These are phyloP conservation scores for Penicillium oxalicum DNA, from an alignment of 2,329 filamentous ascomycete species.

Conservation along the genomic window DNA sequence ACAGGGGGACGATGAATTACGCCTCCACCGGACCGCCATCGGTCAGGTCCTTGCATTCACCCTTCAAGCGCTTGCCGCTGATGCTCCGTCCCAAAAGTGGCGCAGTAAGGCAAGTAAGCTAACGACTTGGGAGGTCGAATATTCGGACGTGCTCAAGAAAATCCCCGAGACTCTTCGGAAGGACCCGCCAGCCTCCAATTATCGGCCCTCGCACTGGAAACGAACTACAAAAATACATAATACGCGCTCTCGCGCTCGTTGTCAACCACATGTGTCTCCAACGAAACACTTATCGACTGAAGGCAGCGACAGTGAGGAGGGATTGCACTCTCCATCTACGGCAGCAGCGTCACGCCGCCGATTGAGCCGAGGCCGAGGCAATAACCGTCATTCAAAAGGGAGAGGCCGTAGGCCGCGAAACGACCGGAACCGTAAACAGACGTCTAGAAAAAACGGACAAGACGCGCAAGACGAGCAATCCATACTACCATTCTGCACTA, in stretches of 20 bases:
- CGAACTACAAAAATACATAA: constrained; percentile 13
- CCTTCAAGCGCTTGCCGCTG: constrained; percentile 23
- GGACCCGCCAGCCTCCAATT: constrained; percentile 17
- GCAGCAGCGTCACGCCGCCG: constrained; percentile 10
- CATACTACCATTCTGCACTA: constrained; percentile 18
- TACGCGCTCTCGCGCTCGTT: constrained; percentile 14
- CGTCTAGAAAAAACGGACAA: constrained; percentile 12
- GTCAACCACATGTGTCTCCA: constrained; percentile 9
- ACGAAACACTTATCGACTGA: constrained; percentile 12
- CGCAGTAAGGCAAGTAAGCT: constrained; percentile 8
- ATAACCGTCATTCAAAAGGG: constrained; percentile 18
- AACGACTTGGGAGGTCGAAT: constrained; percentile 20
- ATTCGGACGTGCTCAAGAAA: constrained; percentile 15
- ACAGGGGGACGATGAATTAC: constrained; percentile 14
- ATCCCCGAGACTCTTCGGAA: constrained; percentile 22
- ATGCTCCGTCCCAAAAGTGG: constrained; percentile 1
- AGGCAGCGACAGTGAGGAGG: constrained; percentile 16
- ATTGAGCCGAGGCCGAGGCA: constrained; percentile 20
- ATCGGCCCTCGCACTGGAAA: constrained; percentile 22
- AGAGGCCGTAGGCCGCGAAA: constrained; percentile 9
- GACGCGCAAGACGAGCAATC: constrained; percentile 7
- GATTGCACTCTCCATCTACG: constrained; percentile 11
- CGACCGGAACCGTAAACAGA: constrained; percentile 7
- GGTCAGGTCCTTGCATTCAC: constrained; percentile 23
- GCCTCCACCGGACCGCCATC: constrained; percentile 29